Evolutionary conservation across 2,329 filamentous ascomycete genomes (phyloP), one percentile per base, ranked within the genome.

Genomic region (Neocucurbitaria cava): DNA sequence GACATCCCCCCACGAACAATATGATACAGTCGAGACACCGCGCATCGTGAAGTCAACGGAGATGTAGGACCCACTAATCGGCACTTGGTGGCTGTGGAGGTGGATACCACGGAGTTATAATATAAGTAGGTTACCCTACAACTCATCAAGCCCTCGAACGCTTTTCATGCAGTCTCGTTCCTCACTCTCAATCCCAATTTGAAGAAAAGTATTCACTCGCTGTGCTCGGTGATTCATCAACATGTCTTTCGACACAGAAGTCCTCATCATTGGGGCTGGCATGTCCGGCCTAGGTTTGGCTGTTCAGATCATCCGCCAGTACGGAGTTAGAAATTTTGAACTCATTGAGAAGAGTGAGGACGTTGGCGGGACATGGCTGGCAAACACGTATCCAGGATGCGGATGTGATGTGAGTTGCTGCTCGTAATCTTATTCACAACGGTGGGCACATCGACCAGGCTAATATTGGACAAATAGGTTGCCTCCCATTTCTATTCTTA

Each of bases 401-500:
- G 72, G 71, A 18, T 75, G 72, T 41, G 72, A 75, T 62, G 70
- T 72, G 18, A 49, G 62, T 54, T 28, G 6, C n/a, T 45, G 11
- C 13, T 0, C 21, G 13, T 10, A 8, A 38, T 38, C n/a, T 24
- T 8, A 30, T 2, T 24, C 24, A 11, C 6, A 23, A 40, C n/a
- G 6, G 5, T 23, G 21, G 4, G 23, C 8, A 13, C 17, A 18
- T 30, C 3, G 24, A 30, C 17, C 10, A 18, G 15, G 8, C 9
- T 5, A 33, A 36, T 33, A 59, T 15, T 54, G n/a, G 18, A 15
- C 1, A 7, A 18, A 10, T 46, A 69, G 65, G 67, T 73, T n/a
- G 66, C 70, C 0, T 64, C 62, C 1, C 85, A 87, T 72, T 86
- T 84, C 70, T 88, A 88, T 66, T 85, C 85, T 57, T 87, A 85